Base-by-base conservation (phyloP, 495 filamentous ascomycete species). In the Pyrenula aspistea region DNA sequence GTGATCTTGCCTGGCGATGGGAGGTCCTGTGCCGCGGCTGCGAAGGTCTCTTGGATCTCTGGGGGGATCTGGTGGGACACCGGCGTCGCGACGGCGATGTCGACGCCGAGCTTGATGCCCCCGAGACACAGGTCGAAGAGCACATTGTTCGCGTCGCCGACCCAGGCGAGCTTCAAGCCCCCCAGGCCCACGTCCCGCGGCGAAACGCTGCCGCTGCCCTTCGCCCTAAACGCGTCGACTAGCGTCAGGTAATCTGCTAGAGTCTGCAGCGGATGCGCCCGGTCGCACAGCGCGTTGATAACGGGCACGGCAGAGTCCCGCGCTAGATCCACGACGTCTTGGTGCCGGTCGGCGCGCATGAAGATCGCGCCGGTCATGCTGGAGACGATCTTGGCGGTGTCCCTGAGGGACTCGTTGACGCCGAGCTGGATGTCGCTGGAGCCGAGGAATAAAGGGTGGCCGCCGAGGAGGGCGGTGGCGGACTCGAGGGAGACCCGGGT, bases 121-220 rank as follows among this genome's bases (percentile, higher is more conserved):
- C 76, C 91, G 56, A 89, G 93, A 10, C 89, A 88, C 36, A 97
- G 75, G 67, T 98, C 93, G 67, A 88, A 96, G 22, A 96, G 81
- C 21, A 98, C 92, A 62, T 98, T 98, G 72, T 96, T 98, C 19
- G 91, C 87, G 64, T 98, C 93, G 49, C 93, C 93, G 22, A 98
- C 76, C 93, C 93, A 98, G 3, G 93, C 91, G 57, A 98, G 81
- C 68, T 92, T 94, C 59, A 93, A 67, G 2, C 88, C 87, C 1
- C 89, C 87, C 22, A 94, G 74, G 50, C 78, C 75, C 15, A 71
- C 68, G 1, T 52, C 19, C 8, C 8, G 10, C 4, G 19, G n/a
- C 10, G 50, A 21, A 69, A 54, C 25, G 64, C 56, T 10, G 56
- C 49, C 36, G 72, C 67, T 1, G 74, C 67, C 55, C 72, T 73